Base-by-base conservation (phyloP, 2,329 filamentous ascomycete genomes). In the Trichocomaceae sp. region DNA sequence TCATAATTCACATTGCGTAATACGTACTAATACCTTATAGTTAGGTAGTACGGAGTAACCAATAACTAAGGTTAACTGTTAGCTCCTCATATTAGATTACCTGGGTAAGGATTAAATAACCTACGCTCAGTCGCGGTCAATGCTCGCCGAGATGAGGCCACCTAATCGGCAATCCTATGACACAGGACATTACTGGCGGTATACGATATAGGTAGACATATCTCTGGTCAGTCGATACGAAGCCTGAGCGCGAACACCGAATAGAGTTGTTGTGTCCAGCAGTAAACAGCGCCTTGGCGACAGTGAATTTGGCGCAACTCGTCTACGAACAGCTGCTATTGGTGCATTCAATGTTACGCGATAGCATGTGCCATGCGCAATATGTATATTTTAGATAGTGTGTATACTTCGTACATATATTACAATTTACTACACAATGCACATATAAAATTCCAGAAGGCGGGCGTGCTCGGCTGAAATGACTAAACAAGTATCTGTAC, bases 121-220 rank as follows among this genome's bases (percentile, higher is more conserved):
- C 7, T 7, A 19, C 39, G 42, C 46, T 33, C 44, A 52, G 44
- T 52, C 26, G 12, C 52, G 54, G 48, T 15, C 54, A 46, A 52
- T 41, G 54, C 54, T 50, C 42, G 29, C 54, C 46, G 47, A 33
- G 39, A 31, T 8, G n/a, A 15, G 26, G 44, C 20, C 19, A 19
- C 48, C 42, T 17, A 20, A n/a, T 5, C 19, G 8, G 39, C n/a
- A n/a, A n/a, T 7, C 7, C 20, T 19, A 20, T 35, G 37, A 2
- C 37, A 42, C 26, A 29, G 26, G 4, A 26, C 23, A 26, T 4
- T 26, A 17, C 7, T 2, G 20, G 2, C 35, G 2, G 12, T 39
- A 39, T 39, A 17, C 29, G 4, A 5, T 26, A 8, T 26, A 8
- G 4, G 8, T 26, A 26, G 23, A 26, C 8, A 33, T 33, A 33